Conservation (phyloP, 2,329 filamentous ascomycete species). For the Parascedosporium putredinis region DNA sequence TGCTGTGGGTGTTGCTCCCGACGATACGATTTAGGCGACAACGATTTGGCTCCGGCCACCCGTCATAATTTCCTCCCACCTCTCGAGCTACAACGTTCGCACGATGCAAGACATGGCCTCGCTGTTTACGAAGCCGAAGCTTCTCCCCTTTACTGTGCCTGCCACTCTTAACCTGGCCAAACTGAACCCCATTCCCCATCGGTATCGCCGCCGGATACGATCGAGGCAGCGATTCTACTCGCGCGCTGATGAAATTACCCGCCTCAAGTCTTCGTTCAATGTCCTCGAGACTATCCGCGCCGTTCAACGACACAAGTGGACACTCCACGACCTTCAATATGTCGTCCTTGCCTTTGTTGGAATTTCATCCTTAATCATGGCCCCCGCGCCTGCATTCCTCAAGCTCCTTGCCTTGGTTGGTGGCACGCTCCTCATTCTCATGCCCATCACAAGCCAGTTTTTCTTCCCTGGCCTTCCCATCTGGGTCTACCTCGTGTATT, state of each 20-base stretch:
- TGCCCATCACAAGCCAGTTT: slow-evolving; percentile 83
- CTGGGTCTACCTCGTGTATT: slow-evolving; percentile 79
- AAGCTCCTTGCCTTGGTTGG: slow-evolving; percentile 64
- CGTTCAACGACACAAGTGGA: slow-evolving; percentile 71
- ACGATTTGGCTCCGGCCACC: too few relatives aligned
- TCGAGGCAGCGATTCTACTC: slow-evolving; percentile 24
- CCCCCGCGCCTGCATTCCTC: slow-evolving; percentile 66
- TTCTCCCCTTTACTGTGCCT: slow-evolving; percentile 26
- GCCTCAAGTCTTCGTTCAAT: slow-evolving; percentile 72
- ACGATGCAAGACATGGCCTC: slow-evolving; percentile 29
- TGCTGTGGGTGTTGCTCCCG: too few relatives aligned
- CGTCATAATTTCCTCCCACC: too few relatives aligned
- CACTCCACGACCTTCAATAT: slow-evolving; percentile 76
- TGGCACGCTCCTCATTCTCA: slow-evolving; percentile 59
- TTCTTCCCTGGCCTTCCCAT: slow-evolving; percentile 80
- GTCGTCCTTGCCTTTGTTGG: slow-evolving; percentile 60
- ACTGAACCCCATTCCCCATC: slow-evolving; percentile 30
- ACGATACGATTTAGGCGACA: too few relatives aligned
- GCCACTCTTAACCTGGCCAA: slow-evolving; percentile 31
- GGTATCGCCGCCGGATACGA: slow-evolving; percentile 21
- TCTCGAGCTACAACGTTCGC: background rate
- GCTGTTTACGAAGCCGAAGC: slow-evolving; percentile 28
- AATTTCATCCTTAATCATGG: slow-evolving; percentile 75
- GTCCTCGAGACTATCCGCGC: slow-evolving; percentile 66
- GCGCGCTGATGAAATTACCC: slow-evolving; percentile 52